Evolutionary conservation across 2,329 filamentous ascomycete genomes (phyloP).

Genomic region (Alternaria alternata): DNA sequence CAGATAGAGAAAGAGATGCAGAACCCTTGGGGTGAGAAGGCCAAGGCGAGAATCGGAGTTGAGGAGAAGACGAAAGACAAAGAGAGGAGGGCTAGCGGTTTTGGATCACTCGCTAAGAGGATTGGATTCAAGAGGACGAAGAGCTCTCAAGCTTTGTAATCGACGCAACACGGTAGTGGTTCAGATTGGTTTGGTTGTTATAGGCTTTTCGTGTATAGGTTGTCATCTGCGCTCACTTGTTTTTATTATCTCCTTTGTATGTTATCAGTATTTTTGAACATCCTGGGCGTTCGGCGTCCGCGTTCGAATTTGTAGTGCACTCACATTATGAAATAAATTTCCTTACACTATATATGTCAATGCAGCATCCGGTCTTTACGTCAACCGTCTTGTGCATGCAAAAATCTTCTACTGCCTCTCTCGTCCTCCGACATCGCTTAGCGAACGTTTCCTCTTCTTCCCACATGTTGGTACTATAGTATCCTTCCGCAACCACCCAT

Average conservation of each 20-base stretch:
- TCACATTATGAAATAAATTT: neutral
- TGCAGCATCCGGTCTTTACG: neutral
- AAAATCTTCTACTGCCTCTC: neutral
- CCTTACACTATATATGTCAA: neutral
- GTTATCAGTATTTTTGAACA: neutral
- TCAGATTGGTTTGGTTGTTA: neutral
- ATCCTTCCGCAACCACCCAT: neutral
- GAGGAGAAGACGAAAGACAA: slow-evolving; percentile 22
- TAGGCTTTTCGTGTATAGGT: neutral
- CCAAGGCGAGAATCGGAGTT: slow-evolving; percentile 18
- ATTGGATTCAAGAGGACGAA: slow-evolving; percentile 35
- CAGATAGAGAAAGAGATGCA: slow-evolving; percentile 37
- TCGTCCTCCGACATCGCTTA: neutral
- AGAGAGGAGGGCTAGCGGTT: slow-evolving; percentile 18
- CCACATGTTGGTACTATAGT: neutral
- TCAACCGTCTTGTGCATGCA: neutral
- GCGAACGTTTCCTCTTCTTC: slow-evolving; percentile 6
- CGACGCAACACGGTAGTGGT: neutral
- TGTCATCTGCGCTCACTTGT: neutral
- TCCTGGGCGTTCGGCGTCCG: neutral
- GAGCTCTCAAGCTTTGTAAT: slow-evolving; percentile 7
- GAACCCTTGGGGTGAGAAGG: slow-evolving; percentile 44
- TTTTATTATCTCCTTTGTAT: neutral
- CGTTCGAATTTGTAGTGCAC: neutral
- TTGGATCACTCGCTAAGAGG: slow-evolving; percentile 23